Percentiles rank a stretch among this genome's conserved stretches.
Evolutionary conservation across 345 rosid species (phyloP).

Genomic region (Geranium rotundifolium): DNA sequence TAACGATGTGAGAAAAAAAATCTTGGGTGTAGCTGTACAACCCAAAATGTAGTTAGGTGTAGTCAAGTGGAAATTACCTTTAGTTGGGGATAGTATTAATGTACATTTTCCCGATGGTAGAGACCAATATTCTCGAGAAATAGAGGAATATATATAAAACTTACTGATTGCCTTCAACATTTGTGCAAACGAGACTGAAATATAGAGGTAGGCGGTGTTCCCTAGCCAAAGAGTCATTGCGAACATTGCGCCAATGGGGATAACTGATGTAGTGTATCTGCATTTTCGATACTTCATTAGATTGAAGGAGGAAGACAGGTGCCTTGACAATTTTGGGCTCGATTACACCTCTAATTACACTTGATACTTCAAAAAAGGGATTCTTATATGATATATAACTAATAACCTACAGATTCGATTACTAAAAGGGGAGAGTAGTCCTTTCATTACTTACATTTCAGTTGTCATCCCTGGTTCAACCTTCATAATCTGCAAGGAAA

Average conservation of each 20-base stretch:
- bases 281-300: slow-evolving; percentile 14
- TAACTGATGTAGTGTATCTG: slow-evolving; percentile 75
- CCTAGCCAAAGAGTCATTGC: slow-evolving; percentile 99
- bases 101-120: too few relatives aligned
- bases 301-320: neutral
- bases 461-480: slow-evolving; percentile 92
- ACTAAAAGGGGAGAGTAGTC: neutral
- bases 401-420: too few relatives aligned
- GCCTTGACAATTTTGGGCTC: too few relatives aligned
- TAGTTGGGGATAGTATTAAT: too few relatives aligned
- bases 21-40: too few relatives aligned
- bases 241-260: slow-evolving; percentile 93
- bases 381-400: too few relatives aligned
- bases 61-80: too few relatives aligned
- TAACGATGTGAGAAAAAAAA: too few relatives aligned
- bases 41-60: too few relatives aligned
- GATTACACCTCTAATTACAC: too few relatives aligned
- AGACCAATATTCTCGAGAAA: neutral
- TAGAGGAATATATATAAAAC: slow-evolving; percentile 11
- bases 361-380: too few relatives aligned
- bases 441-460: slow-evolving; percentile 58
- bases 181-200: slow-evolving; percentile 97
- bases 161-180: slow-evolving; percentile 99
- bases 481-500: slow-evolving; percentile 44
- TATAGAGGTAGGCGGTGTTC: slow-evolving; percentile 91